phyloP scores from a whole-genome alignment of 345 rosid species.

The Hypericum perforatum region DNA sequence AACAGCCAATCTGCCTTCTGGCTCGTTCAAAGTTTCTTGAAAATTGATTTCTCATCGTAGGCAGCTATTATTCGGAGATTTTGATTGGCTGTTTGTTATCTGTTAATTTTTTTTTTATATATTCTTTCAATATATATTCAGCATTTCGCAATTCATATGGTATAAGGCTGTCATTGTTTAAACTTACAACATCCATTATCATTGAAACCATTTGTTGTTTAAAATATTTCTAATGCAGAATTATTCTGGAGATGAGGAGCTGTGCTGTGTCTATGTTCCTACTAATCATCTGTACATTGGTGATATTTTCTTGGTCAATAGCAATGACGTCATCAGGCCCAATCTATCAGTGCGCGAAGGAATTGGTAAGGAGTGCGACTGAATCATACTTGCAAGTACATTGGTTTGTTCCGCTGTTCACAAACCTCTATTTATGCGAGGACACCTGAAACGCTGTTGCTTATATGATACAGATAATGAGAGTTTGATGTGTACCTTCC shows the following conservation, averaged over 20 bases:
- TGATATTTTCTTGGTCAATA: conserved; percentile 71
- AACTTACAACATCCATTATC: not conserved
- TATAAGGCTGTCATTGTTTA: too few species aligned
- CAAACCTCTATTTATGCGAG: not conserved
- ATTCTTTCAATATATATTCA: too few species aligned
- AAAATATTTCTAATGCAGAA: conserved; percentile 37
- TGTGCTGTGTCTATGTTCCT: conserved; percentile 93
- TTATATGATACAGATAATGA: too few species aligned
- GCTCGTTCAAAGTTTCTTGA: too few species aligned
- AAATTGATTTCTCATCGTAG: too few species aligned
- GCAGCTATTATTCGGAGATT: too few species aligned
- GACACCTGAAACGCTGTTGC: not conserved
- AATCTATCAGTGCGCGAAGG: conserved; percentile 95
- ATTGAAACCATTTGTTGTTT: not conserved
- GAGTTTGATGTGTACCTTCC: too few species aligned
- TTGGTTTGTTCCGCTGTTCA: not conserved
- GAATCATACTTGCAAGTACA: not conserved
- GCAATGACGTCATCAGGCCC: conserved; percentile 88
- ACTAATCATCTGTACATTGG: conserved; percentile 98
- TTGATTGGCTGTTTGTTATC: too few species aligned
- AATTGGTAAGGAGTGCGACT: conserved; percentile 51
- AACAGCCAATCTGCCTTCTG: too few species aligned
- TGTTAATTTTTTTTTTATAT: too few species aligned
- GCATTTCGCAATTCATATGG: too few species aligned
- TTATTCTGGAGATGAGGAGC: conserved; percentile 82